Base-by-base conservation (phyloP, 139 green algal species). In the Tetradesmus obliquus region DNA sequence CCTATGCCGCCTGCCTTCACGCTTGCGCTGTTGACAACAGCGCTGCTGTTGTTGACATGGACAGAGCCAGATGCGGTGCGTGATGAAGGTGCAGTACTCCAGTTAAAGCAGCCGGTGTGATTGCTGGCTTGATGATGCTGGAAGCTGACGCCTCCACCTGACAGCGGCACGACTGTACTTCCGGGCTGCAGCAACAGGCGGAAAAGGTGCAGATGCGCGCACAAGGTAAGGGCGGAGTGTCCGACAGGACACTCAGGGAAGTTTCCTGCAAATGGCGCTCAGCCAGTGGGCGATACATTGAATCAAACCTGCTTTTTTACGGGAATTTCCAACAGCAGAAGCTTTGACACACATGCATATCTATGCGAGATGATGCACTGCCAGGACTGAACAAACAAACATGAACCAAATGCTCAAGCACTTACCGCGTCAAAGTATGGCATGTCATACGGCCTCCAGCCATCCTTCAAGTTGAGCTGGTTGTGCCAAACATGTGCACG, bases 371-470 rank as follows among this genome's bases (percentile, higher is more conserved):
- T 45, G 32, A 45, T 45, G 32, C 32, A 45, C 32, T 45, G 32
- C 32, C 32, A 45, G 32, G 32, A 45, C 32, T 45, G 32, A 45
- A 45, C 32, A 45, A 45, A 45, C 32, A 45, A 45, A 45, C 32
- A 45, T 45, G 32, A 45, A 45, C 32, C 32, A 45, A 45, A 0
- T 45, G 32, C 32, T 45, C 20, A 71, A 19, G 20, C 82, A 51
- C 51, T 1, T 19, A 71, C 22, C 22, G 85, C 85, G 24, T 89
- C 85, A 58, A 89, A 89, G 85, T 81, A 89, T 9, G 24, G n/a
- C 24, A 24, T 81, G 85, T 89, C 85, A 3, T 22, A 81, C 3
- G 19, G 45, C n/a, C 45, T 32, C 85, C 85, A 89, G 85, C 62
- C 85, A 9, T 62, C 62, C 32, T 58, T n/a, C 2, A 89, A 10